Base-by-base conservation (phyloP, 2,329 filamentous ascomycete genomes). In the Chlorencoelia australis region DNA sequence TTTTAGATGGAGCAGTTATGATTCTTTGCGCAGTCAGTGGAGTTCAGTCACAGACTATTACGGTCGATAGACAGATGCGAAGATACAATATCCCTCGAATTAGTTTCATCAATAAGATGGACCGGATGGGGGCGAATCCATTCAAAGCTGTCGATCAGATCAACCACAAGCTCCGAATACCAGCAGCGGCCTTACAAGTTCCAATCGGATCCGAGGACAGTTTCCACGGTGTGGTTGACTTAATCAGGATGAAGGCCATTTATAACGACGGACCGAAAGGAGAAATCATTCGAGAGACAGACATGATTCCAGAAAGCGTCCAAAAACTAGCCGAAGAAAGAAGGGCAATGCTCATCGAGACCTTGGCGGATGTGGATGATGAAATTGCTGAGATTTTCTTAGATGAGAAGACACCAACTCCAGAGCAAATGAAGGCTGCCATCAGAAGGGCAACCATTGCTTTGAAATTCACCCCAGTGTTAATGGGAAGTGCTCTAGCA, bases 101-200 rank as follows among this genome's bases (percentile, higher is more conserved):
- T 59, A 94, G 84, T 37, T 98, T 98, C 56, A 78, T 98, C 59
- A 98, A 98, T 69, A 98, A 98, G 72, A 96, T 98, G 89, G 91
- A 98, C 58, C 82, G 91, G 48, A 95, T 95, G 82, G 91, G 91
- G 42, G 85, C 91, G 47, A 96, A 98, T 59, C 91, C 91, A 7
- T 98, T 88, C 77, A 95, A 94, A 65, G 88, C 87, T 7, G 79
- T 98, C 39, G 89, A 98, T 26, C 88, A 95, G 65, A 96, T 98
- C 69, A 95, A 94, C 66, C 75, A 79, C 53, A 98, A 98, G 66
- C 75, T 98, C 45, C 88, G 88, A 65, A 81, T 96, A 35, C 79
- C 84, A 20, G 91, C 91, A 21, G 91, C 91, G 9, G 91, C 91
- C 13, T 73, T 98, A 28, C 91, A 98, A 63, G 78, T 98, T 16